Evolutionary conservation across 768 basidiomycete species (phyloP).

Genomic region (Panaeolus papilionaceus): DNA sequence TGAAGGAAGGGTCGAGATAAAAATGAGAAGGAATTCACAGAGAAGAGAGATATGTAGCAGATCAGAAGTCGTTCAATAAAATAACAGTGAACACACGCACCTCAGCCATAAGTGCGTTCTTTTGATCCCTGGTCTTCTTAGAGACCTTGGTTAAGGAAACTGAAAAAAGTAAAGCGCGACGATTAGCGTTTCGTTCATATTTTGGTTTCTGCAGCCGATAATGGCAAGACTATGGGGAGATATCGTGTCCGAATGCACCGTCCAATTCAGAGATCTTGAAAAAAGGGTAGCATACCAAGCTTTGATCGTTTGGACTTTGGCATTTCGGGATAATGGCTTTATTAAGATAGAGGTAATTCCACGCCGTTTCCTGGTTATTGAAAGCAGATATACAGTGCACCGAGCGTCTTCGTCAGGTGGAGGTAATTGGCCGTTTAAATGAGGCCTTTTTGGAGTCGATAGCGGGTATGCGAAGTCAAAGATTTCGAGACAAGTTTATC

Average conservation of each 20-base stretch:
- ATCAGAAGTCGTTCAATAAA: not conserved
- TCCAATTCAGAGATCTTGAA: not conserved
- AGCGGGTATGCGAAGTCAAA: not conserved
- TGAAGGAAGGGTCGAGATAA: conserved; percentile 3
- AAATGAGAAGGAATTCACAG: conserved; percentile 2
- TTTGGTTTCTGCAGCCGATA: not conserved
- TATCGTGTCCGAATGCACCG: not conserved
- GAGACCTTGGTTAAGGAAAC: conserved; percentile 94
- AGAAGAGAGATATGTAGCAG: not conserved
- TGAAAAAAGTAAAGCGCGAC: conserved; percentile 37
- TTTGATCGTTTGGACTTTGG: conserved; percentile 90
- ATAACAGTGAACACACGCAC: conserved; percentile 44
- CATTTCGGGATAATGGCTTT: conserved; percentile 49
- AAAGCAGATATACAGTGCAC: not conserved
- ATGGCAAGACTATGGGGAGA: not conserved
- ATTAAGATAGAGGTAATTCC: not conserved
- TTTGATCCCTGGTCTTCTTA: conserved; percentile 93
- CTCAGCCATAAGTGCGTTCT: conserved; percentile 81
- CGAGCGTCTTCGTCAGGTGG: not conserved
- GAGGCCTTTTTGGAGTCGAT: conserved; percentile 3
- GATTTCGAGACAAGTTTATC: not conserved
- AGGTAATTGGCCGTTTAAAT: conserved; percentile 2
- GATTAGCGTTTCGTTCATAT: conserved; percentile 8
- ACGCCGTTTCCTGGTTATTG: not conserved
- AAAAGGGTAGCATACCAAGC: conserved; percentile 62